phyloP scores from a whole-genome alignment of 305 asterid genomes.

The Fraxinus greggii region DNA sequence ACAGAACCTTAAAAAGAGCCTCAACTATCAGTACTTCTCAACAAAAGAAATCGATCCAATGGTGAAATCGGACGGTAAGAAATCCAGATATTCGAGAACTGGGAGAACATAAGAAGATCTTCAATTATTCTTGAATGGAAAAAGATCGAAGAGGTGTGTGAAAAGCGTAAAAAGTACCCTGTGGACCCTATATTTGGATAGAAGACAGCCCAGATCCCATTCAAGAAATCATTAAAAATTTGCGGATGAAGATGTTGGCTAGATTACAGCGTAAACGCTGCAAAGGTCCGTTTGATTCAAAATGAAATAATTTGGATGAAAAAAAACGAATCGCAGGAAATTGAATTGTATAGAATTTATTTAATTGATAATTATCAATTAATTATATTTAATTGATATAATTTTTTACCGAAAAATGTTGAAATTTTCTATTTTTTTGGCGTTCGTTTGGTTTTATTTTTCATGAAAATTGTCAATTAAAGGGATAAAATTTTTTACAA shows the following conservation, averaged over 20 bases:
- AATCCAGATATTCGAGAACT: background rate
- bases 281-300: no score
- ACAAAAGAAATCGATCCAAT: constrained; percentile 27
- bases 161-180: constrained; percentile 19
- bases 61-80: background rate
- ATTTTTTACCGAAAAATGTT: no score
- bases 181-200: constrained; percentile 27
- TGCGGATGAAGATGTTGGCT: background rate
- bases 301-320: no score
- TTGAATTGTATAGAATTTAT: no score
- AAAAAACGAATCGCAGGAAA: no score
- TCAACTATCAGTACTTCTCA: constrained; percentile 22
- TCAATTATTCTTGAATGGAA: background rate
- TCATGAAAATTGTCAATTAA: no score
- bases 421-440: no score
- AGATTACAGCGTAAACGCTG: background rate
- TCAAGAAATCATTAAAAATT: background rate
- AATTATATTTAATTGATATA: no score
- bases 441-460: no score
- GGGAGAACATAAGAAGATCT: background rate
- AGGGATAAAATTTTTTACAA: no score
- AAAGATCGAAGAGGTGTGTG: background rate
- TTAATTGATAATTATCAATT: no score
- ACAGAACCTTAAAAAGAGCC: background rate
- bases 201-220: background rate